phyloP scores from a whole-genome alignment of 192 early-diverging fungal genomes.

The Mortierella hygrophila region DNA sequence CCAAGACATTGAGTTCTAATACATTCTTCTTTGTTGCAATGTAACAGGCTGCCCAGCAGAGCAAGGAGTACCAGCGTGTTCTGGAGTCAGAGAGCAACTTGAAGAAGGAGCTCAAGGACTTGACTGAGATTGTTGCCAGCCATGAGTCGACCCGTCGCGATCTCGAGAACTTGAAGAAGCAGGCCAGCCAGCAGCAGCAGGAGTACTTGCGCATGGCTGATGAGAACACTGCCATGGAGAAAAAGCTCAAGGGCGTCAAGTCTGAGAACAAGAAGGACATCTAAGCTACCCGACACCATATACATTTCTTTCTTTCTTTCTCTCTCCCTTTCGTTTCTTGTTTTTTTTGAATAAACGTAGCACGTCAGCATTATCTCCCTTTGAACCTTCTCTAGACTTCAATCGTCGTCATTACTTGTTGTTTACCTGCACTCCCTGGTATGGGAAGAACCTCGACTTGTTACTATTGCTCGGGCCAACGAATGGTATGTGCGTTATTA shows the following conservation, averaged over 20 bases:
- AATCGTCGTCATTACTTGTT: background rate
- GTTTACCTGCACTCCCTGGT: background rate
- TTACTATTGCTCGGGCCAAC: too few relatives aligned
- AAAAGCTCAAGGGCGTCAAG: constrained; percentile 29
- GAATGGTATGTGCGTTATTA: too few relatives aligned
- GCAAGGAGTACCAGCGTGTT: constrained; percentile 52
- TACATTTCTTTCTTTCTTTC: background rate
- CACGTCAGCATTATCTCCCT: background rate
- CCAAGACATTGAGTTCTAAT: background rate
- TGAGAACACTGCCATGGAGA: constrained; percentile 51
- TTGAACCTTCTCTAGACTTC: background rate
- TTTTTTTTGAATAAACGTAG: background rate
- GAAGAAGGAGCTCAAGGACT: constrained; percentile 51
- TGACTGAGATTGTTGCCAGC: constrained; percentile 32
- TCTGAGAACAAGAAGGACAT: constrained; percentile 51
- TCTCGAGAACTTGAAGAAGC: constrained; percentile 61
- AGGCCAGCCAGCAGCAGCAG: constrained; percentile 55
- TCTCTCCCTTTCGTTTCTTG: too few relatives aligned
- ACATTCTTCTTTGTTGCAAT: background rate
- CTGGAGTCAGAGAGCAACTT: constrained; percentile 48
- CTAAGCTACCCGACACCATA: constrained; percentile 1
- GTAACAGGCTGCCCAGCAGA: constrained; percentile 50
- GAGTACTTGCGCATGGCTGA: constrained; percentile 60
- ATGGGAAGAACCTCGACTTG: too few relatives aligned
- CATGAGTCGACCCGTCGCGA: constrained; percentile 39